Percentiles rank a stretch among this genome's conserved stretches.
Evolutionary conservation across 1,284 basidiomycete species (phyloP).

Genomic region (Ceratobasidium sp.): DNA sequence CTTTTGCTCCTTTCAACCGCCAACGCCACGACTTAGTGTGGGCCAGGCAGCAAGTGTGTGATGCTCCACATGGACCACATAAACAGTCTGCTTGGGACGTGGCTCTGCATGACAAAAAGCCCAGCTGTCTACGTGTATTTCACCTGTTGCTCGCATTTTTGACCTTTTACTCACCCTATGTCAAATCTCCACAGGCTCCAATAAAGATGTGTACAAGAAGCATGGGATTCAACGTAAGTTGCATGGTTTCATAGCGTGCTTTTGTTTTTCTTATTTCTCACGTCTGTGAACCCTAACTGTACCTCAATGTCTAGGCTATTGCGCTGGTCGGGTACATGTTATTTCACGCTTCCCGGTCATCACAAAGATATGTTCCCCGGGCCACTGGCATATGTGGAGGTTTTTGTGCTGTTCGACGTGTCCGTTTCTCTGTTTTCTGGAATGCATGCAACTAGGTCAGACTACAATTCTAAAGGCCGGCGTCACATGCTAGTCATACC

Average conservation of each 20-base stretch:
- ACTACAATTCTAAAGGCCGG: not conserved
- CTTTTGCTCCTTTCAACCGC: constrained; percentile 8
- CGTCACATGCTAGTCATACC: constrained; percentile 19
- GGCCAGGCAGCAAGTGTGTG: not conserved
- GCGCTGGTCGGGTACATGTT: constrained; percentile 22
- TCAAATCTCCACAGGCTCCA: not conserved
- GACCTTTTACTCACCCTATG: not conserved
- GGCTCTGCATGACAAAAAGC: not conserved
- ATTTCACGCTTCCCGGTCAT: constrained; percentile 24
- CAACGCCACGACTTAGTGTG: constrained; percentile 6
- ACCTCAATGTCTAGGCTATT: not conserved
- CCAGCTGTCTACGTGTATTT: not conserved
- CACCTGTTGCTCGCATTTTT: not conserved
- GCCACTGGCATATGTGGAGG: constrained; percentile 15
- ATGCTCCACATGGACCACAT: not conserved
- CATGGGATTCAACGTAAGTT: constrained; percentile 5
- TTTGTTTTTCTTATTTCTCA: not conserved
- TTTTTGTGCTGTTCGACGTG: constrained; percentile 2
- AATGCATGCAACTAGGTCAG: not conserved
- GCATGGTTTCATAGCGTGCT: not conserved
- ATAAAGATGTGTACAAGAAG: not conserved
- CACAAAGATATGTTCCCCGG: not conserved
- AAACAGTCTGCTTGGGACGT: not conserved
- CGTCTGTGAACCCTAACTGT: not conserved
- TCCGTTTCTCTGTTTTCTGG: not conserved